Evolutionary conservation across 495 filamentous ascomycete species (phyloP).

Genomic region (Neurospora sp.): DNA sequence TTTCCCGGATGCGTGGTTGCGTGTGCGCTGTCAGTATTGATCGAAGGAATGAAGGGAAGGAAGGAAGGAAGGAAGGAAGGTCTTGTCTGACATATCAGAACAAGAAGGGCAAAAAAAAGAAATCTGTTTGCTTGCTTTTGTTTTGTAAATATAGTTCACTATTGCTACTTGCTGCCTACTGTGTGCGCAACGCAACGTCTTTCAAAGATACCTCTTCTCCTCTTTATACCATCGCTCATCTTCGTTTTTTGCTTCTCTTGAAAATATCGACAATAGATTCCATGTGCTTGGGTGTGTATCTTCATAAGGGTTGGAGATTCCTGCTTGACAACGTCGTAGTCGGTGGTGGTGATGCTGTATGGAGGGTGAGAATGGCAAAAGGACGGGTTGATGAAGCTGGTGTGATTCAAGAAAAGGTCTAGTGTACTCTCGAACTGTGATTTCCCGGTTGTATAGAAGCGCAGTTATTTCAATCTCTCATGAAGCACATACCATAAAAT

Average conservation of each 20-base stretch:
- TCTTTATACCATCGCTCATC: not conserved
- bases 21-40: not conserved
- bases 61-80: not conserved
- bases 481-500: not conserved
- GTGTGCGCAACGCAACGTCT: not conserved
- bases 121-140: not conserved
- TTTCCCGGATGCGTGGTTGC: not conserved
- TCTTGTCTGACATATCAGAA: not conserved
- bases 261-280: too few species aligned
- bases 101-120: not conserved
- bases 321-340: too few species aligned
- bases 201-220: not conserved
- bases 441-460: not conserved
- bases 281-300: too few species aligned
- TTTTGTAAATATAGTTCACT: not conserved
- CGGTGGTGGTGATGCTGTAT: too few species aligned
- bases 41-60: not conserved
- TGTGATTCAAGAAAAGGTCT: too few species aligned
- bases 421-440: too few species aligned
- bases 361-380: too few species aligned
- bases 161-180: not conserved
- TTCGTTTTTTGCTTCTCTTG: not conserved
- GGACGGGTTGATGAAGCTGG: too few species aligned
- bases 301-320: too few species aligned
- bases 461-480: not conserved